Conservation (phyloP, 2,329 filamentous ascomycete species). For the Xylariales sp. region DNA sequence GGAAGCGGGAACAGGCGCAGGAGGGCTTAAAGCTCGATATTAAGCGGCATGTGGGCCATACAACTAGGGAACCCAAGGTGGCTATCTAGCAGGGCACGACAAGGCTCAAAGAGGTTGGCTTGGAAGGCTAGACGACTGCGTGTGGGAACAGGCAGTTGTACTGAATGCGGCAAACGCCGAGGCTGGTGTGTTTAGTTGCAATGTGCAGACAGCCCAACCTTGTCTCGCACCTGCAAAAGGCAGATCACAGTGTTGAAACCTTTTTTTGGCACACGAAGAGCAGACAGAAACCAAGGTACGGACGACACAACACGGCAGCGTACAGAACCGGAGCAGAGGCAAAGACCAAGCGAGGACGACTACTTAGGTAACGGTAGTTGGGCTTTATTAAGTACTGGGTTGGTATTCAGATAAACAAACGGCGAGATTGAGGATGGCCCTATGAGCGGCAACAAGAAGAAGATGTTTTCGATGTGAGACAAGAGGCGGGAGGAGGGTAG, state of each 20-base stretch:
- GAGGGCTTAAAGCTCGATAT: constrained; percentile 39
- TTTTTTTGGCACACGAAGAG: constrained; percentile 22
- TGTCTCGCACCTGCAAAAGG: constrained; percentile 24
- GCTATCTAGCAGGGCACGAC: constrained; percentile 24
- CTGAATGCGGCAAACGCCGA: constrained; percentile 33
- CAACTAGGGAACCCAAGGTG: constrained; percentile 18
- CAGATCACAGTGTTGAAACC: constrained; percentile 18
- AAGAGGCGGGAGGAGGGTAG: constrained; percentile 1
- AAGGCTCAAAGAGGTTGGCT: constrained; percentile 34
- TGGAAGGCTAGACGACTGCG: constrained; percentile 20
- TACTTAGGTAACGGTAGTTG: background rate
- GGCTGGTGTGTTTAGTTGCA: constrained; percentile 29
- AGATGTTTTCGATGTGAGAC: constrained; percentile 25
- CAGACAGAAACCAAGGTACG: constrained; percentile 8
- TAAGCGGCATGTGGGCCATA: constrained; percentile 40
- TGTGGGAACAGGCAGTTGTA: constrained; percentile 11
- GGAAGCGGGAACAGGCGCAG: constrained; percentile 23
- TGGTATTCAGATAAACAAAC: background rate
- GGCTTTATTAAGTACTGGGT: constrained; percentile 13
- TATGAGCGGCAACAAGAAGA: background rate
- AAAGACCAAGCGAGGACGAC: constrained; percentile 10
- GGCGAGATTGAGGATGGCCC: constrained; percentile 4
- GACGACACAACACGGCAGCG: background rate
- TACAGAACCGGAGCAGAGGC: background rate
- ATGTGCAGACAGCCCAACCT: constrained; percentile 32